Base-by-base conservation (phyloP, 768 basidiomycete species). In the Amanita muscaria region DNA sequence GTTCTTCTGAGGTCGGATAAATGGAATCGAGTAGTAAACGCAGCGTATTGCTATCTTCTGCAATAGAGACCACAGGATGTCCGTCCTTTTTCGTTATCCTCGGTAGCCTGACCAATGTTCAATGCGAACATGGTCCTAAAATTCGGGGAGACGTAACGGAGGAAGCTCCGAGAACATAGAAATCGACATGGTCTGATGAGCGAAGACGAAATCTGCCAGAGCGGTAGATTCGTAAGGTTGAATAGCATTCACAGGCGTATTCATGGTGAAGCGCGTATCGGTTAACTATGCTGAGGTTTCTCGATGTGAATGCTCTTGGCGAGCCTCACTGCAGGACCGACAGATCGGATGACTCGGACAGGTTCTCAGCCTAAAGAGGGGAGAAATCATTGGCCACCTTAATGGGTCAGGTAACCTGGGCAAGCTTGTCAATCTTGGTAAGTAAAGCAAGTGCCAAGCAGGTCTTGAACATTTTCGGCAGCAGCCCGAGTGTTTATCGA, bases 91-190 rank as follows among this genome's bases (percentile, higher is more conserved):
- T 40, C 46, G n/a, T 18, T 32, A 38, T 38, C 12, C 7, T 41
- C 12, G 5, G 37, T 29, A 9, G 40, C 22, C 11, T 42, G 16
- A 7, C 42, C 35, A 30, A 54, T 50, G 19, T 38, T 56, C 52
- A 15, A 59, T 52, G 14, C 57, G 22, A 62, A 54, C 62, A 66
- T 63, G 31, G 48, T 55, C 18, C 44, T 41, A 40, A 66, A 67
- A 15, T 63, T 38, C 7, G 62, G 55, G 1, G 67, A 67, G 2
- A 54, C 53, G 7, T 59, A 35, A 7, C 59, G 48, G 2, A 68
- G 53, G 1, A 65, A 46, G 42, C 40, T 39, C 56, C 55, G 35
- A 52, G 53, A 21, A 60, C 53, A 16, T 52, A 54, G 49, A 65
- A 64, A 42, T 67, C 52, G 32, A 62, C 38, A 7, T 52, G 47